Evolutionary conservation across 2,329 filamentous ascomycete species (phyloP).

Genomic region (Fusarium algeriense): DNA sequence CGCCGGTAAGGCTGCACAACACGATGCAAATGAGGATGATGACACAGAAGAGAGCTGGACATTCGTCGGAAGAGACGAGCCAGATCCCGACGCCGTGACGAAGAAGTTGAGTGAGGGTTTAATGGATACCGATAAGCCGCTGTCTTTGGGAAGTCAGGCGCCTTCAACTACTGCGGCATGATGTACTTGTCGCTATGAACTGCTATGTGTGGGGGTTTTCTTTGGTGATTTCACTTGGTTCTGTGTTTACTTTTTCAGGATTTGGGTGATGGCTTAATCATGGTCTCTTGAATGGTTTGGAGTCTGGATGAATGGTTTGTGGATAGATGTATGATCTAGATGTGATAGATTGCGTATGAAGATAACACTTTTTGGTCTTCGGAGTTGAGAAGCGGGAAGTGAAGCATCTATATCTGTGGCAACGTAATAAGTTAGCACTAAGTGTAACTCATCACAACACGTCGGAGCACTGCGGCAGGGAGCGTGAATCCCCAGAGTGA

Average conservation of each 20-base stretch:
- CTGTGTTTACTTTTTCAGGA: not conserved
- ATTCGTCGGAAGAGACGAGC: constrained; percentile 75
- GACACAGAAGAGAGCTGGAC: constrained; percentile 89
- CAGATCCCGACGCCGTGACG: constrained; percentile 58
- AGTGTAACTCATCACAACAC: not conserved
- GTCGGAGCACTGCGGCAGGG: not conserved
- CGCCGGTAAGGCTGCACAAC: constrained; percentile 62
- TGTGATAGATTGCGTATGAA: constrained; percentile 39
- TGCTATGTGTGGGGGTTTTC: not conserved
- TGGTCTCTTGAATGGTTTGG: constrained; percentile 23
- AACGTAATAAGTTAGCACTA: not conserved
- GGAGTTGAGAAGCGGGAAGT: not conserved
- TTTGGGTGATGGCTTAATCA: constrained; percentile 18
- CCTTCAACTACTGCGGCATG: constrained; percentile 22
- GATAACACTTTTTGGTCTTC: constrained; percentile 2
- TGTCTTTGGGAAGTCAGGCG: constrained; percentile 44
- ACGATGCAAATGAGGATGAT: constrained; percentile 61
- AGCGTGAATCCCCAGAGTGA: too few species aligned
- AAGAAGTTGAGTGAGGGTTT: constrained; percentile 56
- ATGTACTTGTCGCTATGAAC: constrained; percentile 2
- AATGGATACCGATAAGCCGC: constrained; percentile 37
- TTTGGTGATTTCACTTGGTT: not conserved
- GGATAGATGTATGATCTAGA: constrained; percentile 43
- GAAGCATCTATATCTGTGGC: not conserved
- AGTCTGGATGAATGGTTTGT: constrained; percentile 13